A percentile compares a stretch with the other conserved stretches of the same genome.
Conservation (phyloP, 495 filamentous ascomycete genomes). For the Neurospora discreta region DNA sequence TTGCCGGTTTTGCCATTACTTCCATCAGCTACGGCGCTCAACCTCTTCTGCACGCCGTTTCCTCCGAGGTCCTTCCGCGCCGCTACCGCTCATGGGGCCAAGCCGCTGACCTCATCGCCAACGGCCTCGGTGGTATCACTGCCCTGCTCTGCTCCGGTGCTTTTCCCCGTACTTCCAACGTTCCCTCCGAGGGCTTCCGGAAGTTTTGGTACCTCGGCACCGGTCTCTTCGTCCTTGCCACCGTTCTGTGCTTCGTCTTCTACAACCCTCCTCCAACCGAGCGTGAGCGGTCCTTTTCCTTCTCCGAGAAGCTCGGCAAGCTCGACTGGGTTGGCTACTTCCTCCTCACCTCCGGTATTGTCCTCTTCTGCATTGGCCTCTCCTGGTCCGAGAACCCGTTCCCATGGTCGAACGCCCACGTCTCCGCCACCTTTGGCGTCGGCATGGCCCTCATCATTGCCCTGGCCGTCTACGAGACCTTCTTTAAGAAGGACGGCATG, state of each 20-base stretch:
- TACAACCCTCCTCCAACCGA: slow-evolving; percentile 17
- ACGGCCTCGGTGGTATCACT: slow-evolving; percentile 14
- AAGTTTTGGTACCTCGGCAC: slow-evolving; percentile 22
- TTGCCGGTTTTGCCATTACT: slow-evolving; percentile 17
- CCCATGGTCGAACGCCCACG: slow-evolving; percentile 20
- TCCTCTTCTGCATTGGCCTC: slow-evolving; percentile 24
- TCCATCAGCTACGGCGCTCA: slow-evolving; percentile 18
- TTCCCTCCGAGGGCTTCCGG: slow-evolving; percentile 17
- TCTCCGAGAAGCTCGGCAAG: slow-evolving; percentile 17
- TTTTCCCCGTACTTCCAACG: slow-evolving; percentile 12
- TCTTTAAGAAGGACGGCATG: slow-evolving; percentile 26
- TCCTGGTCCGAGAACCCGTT: slow-evolving; percentile 25
- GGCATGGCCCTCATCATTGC: slow-evolving; percentile 9
- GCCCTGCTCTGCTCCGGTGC: slow-evolving; percentile 17
- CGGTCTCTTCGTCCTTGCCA: slow-evolving; percentile 12
- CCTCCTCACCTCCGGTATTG: slow-evolving; percentile 16
- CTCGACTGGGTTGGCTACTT: slow-evolving; percentile 27
- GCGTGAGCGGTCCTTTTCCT: slow-evolving; percentile 6
- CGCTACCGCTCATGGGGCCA: slow-evolving; percentile 20
- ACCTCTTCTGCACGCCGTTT: slow-evolving; percentile 19
- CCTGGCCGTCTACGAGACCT: slow-evolving; percentile 19
- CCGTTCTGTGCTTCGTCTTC: slow-evolving; percentile 9
- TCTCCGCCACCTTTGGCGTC: slow-evolving; percentile 20
- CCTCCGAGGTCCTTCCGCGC: slow-evolving; percentile 24
- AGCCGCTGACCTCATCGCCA: slow-evolving; percentile 14